Evolutionary conservation across 2,329 filamentous ascomycete genomes (phyloP), one percentile per base, ranked within the genome.

Genomic region (Amauroascus verrucosus): DNA sequence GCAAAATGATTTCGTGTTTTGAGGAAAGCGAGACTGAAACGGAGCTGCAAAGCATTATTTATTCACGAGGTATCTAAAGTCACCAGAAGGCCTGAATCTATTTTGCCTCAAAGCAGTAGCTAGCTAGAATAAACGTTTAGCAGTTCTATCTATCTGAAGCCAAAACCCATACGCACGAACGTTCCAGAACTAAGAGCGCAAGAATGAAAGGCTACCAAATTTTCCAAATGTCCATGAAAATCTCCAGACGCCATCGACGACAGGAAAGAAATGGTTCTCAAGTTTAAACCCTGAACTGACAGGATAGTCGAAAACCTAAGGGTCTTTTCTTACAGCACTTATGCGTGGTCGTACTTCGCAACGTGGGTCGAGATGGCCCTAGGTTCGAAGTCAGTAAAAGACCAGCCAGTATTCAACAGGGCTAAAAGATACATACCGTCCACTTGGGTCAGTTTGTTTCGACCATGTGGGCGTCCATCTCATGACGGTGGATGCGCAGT

Each of bases 381-480:
- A 63, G 20, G 46, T 55, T 35, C 18, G 56, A 51, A 40, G 30
- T 56, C 35, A 56, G 58, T 55, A 61, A 60, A n/a, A 30, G 43
- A 22, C n/a, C 24, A n/a, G 20, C n/a, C 44, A 24, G n/a, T 6
- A 7, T 16, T 48, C 32, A 6, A 45, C 24, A 37, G 13, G 28
- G 9, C 18, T 22, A n/a, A 32, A 6, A 14, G 24, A 43, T 46
- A 62, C 75, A 72, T 71, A 88, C 86, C 88, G 82, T 76, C 93
- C 94, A 72, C 87, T 95, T 57, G 93, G 93, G 71, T 98, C 93
- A 24, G 83, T 87, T 80, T 96, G 89, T 70, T 95, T 86, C 54
- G 88, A 95, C 93, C 93, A 98, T 35, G 87, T 98, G 26, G 93
- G 93, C 54, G 87, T 89, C 94, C 93, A 98, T 66, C 93, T 80